Evolutionary conservation across 2,329 filamentous ascomycete genomes (phyloP), one percentile per base, ranked within the genome.

Genomic region (Fusarium sp.): DNA sequence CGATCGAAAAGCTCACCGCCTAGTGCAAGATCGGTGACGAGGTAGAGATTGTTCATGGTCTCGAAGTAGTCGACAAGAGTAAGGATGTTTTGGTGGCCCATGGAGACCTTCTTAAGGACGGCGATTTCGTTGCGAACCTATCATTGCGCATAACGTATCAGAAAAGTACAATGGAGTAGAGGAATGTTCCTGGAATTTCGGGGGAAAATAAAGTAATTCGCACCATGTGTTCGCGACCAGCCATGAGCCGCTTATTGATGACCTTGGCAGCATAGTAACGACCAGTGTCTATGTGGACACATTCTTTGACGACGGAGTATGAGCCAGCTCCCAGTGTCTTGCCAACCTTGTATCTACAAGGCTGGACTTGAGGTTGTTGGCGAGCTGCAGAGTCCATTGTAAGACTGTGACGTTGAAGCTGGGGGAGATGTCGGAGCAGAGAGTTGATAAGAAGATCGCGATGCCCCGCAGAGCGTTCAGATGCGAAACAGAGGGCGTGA

Each of bases 51-150:
- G 85, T 99, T 98, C 93, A 98, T 97, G 11, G 96, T 99, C 85
- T 99, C 96, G 80, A 99, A 99, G 84, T 98, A 99, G 85, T 99
- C 96, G 77, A 98, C 96, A 65, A 99, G 88, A 3, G 96, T 99
- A 69, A 99, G 86, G 80, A 99, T 98, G 80, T 99, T 99, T 82
- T 96, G 94, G 84, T 99, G 95, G 61, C 96, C 96, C 93, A 99
- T 97, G 3, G 95, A 98, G n/a, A 99, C 95, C 79, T 92, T 92
- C 83, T 98, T 98, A 75, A 99, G 88, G 31, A 99, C 94, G 11
- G 96, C 95, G 77, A 99, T 99, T 84, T 99, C 96, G 81, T 99
- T 99, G 71, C 96, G 93, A 65, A 97, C 94, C 94, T 97, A 47
- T 41, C 25, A 58, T 63, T 60, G 52, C 52, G 52, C 59, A 61